Conservation (phyloP, 2,329 filamentous ascomycete genomes). For the Rhinocladiella mackenziei region DNA sequence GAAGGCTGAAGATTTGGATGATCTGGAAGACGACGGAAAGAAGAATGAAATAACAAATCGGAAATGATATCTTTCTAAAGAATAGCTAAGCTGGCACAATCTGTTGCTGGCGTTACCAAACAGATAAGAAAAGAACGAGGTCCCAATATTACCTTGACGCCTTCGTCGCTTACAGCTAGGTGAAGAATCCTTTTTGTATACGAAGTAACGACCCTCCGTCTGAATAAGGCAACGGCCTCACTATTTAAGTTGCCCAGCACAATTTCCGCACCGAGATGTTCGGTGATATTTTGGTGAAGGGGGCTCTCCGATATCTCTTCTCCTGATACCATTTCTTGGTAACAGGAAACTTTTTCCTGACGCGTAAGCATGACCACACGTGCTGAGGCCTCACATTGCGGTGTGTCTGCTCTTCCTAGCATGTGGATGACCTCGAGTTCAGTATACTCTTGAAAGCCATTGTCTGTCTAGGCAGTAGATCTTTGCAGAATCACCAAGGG, state of each 20-base stretch:
- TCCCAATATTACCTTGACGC: too few species aligned
- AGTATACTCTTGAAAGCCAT: slow-evolving; percentile 64
- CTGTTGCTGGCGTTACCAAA: too few species aligned
- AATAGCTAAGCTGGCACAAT: too few species aligned
- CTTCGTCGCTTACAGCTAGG: too few species aligned
- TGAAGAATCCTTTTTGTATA: too few species aligned
- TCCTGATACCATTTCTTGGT: slow-evolving; percentile 70
- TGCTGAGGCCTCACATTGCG: slow-evolving; percentile 75
- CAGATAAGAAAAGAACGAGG: too few species aligned
- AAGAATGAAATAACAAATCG: too few species aligned
- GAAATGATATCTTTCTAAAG: too few species aligned
- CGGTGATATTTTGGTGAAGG: slow-evolving; percentile 72
- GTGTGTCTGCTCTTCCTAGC: slow-evolving; percentile 77
- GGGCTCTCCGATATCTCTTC: slow-evolving; percentile 71
- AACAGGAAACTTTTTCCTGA: slow-evolving; percentile 59
- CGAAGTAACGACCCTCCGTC: too few species aligned
- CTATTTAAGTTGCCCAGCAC: slow-evolving; percentile 63
- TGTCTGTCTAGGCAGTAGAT: slow-evolving; percentile 63
- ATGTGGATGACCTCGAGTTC: slow-evolving; percentile 88
- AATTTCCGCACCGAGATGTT: slow-evolving; percentile 81
- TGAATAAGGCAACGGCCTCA: too few species aligned
- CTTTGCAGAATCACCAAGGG: slow-evolving; percentile 81
- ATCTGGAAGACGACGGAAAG: too few species aligned
- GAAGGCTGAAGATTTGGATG: too few species aligned
- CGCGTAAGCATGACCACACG: slow-evolving; percentile 76